These are phyloP conservation scores for Leishmania braziliensis DNA, from an alignment of 208 protist genomes.

Conservation along the genomic window DNA sequence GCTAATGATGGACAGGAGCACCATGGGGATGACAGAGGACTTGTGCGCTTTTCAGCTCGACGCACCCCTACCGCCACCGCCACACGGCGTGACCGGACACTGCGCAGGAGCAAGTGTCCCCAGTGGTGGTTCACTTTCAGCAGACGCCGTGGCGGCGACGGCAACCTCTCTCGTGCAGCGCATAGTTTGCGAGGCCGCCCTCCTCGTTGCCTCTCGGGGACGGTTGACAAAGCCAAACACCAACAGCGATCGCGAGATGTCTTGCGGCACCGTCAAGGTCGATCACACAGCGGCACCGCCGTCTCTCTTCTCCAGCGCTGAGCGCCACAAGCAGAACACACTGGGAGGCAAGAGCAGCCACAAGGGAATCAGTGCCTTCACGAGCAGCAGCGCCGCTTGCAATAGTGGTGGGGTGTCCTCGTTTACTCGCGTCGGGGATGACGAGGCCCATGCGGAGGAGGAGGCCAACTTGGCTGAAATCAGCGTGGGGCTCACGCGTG, in stretches of 20 bases:
- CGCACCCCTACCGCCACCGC: neutral
- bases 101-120: neutral
- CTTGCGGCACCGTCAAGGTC: neutral
- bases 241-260: neutral
- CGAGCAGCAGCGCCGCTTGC: neutral
- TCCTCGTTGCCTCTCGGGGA: neutral
- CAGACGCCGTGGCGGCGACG: neutral
- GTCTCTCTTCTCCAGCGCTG: neutral
- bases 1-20: too few species aligned
- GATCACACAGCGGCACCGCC: neutral
- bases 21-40: neutral
- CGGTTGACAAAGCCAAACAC: neutral
- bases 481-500: slow-evolving; percentile 3
- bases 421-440: neutral
- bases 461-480: slow-evolving; percentile 15
- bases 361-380: neutral
- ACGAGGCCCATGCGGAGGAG: slow-evolving; percentile 8
- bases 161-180: neutral
- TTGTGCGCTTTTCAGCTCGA: slow-evolving; percentile 12
- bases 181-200: neutral
- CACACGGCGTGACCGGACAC: too few species aligned
- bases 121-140: neutral
- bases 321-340: neutral
- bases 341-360: neutral
- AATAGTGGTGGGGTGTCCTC: too few species aligned